These are phyloP conservation scores for Daldinia grandis DNA, from an alignment of 495 filamentous ascomycete genomes.

Conservation along the genomic window DNA sequence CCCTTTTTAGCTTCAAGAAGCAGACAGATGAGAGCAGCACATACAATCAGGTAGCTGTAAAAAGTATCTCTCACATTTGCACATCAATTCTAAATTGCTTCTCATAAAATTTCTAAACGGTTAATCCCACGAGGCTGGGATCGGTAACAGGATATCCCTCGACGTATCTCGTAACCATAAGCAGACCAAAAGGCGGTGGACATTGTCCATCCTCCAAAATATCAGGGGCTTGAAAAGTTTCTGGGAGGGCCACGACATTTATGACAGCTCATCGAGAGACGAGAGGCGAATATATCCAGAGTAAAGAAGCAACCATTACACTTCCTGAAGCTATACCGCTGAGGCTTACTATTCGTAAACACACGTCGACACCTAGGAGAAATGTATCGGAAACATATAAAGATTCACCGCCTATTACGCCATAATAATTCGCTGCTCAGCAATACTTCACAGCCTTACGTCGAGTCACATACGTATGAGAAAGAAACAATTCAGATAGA, in stretches of 20 bases:
- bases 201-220: not conserved
- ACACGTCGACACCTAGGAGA: not conserved
- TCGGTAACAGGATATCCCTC: not conserved
- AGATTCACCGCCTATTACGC: not conserved
- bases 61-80: not conserved
- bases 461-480: not conserved
- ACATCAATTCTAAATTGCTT: not conserved
- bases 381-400: not conserved
- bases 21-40: not conserved
- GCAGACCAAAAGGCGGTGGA: not conserved
- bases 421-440: not conserved
- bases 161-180: not conserved
- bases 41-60: not conserved
- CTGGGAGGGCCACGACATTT: not conserved
- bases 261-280: not conserved
- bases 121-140: not conserved
- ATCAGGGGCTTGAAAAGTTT: not conserved
- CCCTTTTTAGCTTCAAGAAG: slow-evolving; percentile 12
- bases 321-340: not conserved
- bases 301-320: not conserved
- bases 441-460: not conserved
- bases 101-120: not conserved
- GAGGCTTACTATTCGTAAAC: not conserved
- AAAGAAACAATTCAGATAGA: not conserved
- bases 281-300: not conserved